Evolutionary conservation across 108 stramenopile species (phyloP).

Genomic region (Ochromonas danica): DNA sequence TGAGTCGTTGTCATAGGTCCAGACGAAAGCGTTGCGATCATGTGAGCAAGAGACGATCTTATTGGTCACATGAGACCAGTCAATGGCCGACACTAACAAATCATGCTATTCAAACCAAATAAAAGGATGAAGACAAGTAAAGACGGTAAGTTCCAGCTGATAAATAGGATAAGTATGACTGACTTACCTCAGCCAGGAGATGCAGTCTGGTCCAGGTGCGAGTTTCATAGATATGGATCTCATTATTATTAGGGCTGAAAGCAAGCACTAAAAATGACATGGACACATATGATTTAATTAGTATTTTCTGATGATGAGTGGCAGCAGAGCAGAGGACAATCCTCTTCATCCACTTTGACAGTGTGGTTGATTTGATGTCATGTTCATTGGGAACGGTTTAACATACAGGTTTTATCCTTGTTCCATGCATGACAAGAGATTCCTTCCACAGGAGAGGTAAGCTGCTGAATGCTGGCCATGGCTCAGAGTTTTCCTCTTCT

Average conservation of each 20-base stretch:
- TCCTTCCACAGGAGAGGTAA: constrained; percentile 45
- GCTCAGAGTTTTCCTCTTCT: too few species aligned
- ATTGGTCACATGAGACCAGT: constrained; percentile 62
- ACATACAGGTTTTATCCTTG: constrained; percentile 51
- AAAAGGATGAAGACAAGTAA: not conserved
- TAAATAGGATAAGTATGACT: too few species aligned
- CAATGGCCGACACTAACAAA: constrained; percentile 59
- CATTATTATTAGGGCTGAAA: constrained; percentile 53
- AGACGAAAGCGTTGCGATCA: constrained; percentile 67
- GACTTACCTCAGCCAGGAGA: constrained; percentile 43
- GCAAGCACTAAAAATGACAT: constrained; percentile 48
- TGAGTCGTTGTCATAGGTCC: constrained; percentile 49
- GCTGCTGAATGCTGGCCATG: constrained; percentile 43
- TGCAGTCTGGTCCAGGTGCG: constrained; percentile 39
- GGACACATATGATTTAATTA: too few species aligned
- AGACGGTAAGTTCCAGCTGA: not conserved
- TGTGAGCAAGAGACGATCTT: constrained; percentile 65
- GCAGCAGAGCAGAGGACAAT: too few species aligned
- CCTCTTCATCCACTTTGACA: too few species aligned
- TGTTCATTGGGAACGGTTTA: too few species aligned
- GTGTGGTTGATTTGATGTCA: too few species aligned
- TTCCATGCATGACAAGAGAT: constrained; percentile 61
- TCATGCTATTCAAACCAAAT: constrained; percentile 41
- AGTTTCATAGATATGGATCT: constrained; percentile 52
- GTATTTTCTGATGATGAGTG: too few species aligned